A percentile compares a stretch with the other conserved stretches of the same genome.
phyloP scores from a whole-genome alignment of 768 basidiomycete species.

The Kockovaella imperatae region DNA sequence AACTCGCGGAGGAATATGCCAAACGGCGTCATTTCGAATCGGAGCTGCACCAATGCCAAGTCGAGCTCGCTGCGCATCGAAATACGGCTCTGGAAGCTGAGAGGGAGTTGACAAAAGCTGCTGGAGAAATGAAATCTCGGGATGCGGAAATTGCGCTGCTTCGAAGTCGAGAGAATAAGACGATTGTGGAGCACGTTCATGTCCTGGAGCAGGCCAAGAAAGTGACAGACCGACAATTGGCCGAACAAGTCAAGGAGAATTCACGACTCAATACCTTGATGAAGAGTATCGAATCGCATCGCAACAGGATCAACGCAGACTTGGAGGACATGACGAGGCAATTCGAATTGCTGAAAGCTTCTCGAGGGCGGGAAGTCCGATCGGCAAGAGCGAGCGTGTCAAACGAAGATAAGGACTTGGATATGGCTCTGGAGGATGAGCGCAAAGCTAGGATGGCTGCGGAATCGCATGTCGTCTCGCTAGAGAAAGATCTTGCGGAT shows the following conservation, averaged over 20 bases:
- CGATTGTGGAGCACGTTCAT: slow-evolving; percentile 96
- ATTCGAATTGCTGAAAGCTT: slow-evolving; percentile 50
- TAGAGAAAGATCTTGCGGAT: slow-evolving; percentile 49
- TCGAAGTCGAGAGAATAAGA: slow-evolving; percentile 76
- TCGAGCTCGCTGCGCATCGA: slow-evolving; percentile 59
- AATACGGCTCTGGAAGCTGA: slow-evolving; percentile 65
- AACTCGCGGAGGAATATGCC: slow-evolving; percentile 63
- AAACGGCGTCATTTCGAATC: slow-evolving; percentile 73
- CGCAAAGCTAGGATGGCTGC: slow-evolving; percentile 59
- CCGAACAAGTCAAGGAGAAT: slow-evolving; percentile 69
- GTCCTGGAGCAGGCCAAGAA: slow-evolving; percentile 93
- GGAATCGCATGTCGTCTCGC: slow-evolving; percentile 29
- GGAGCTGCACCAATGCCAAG: slow-evolving; percentile 49
- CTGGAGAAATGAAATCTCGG: slow-evolving; percentile 68
- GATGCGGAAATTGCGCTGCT: slow-evolving; percentile 83
- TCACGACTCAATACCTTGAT: slow-evolving; percentile 67
- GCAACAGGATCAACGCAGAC: slow-evolving; percentile 63
- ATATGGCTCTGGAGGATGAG: slow-evolving; percentile 60
- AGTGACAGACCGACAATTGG: slow-evolving; percentile 83
- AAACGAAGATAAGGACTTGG: slow-evolving; percentile 59
- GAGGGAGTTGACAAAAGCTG: slow-evolving; percentile 67
- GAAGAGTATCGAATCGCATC: slow-evolving; percentile 77
- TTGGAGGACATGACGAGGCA: slow-evolving; percentile 72
- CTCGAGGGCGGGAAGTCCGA: slow-evolving; percentile 25
- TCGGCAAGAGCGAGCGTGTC: slow-evolving; percentile 18